Base-by-base conservation (phyloP, 129 eudicot species). In the Flaveria trinervia region DNA sequence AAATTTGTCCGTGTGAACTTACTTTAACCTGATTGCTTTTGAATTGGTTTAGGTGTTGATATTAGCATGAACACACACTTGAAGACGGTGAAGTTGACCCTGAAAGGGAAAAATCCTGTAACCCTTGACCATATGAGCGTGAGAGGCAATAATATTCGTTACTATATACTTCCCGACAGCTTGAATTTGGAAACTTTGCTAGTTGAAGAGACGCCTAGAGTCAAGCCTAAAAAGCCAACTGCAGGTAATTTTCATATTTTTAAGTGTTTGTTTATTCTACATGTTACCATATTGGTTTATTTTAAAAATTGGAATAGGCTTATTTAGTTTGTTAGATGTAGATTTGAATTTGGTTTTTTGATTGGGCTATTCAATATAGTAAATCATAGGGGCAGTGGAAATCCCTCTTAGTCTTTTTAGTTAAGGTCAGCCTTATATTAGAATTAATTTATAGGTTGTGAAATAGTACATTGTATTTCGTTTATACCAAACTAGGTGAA, bases 61-160 rank as follows among this genome's bases (percentile, higher is more conserved):
- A 85, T 88, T 0, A 91, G 97, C 85, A 91, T 91, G 97, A 91
- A 91, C 86, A 88, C 97, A 45, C 94, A 88, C 82, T 81, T 91
- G 85, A 91, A 91, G 86, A 86, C 94, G 18, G 94, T 91, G 72
- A 91, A 91, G 84, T 66, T 91, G 64, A 88, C 97, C 52, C 83
- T 83, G 61, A 91, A 89, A 67, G 97, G 97, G 75, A 88, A 88
- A 74, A 91, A 91, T 76, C 94, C 97, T 11, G 87, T 88, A 28
- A 79, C 92, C 72, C 86, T 91, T 54, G 97, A 91, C 75, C 97
- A 91, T 77, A 77, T 88, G 60, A 91, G 97, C 74, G 92, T 88
- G 13, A 84, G 97, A 82, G 97, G 94, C 64, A 91, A 91, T 77
- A 91, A 81, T 65, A 91, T 91, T 74, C 92, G 97, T 49, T 91